These are phyloP conservation scores for Aspergillus campestris DNA, from an alignment of 495 filamentous ascomycete genomes.

Conservation along the genomic window DNA sequence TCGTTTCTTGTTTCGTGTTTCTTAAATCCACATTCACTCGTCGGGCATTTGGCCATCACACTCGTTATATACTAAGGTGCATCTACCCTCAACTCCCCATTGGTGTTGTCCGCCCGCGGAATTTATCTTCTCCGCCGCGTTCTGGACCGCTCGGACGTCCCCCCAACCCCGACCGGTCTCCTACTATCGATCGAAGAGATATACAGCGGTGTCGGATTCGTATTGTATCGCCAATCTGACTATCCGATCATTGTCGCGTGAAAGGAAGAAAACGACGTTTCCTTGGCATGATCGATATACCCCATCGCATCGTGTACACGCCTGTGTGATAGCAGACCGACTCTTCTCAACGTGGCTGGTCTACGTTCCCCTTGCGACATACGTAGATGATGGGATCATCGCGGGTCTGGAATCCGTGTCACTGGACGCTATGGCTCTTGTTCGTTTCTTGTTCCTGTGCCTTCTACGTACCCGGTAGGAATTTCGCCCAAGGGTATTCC, in stretches of 20 bases:
- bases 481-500: neutral
- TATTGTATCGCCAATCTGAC: slow-evolving; percentile 4
- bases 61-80: slow-evolving; percentile 43
- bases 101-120: slow-evolving; percentile 3
- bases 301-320: slow-evolving; percentile 15
- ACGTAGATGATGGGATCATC: slow-evolving; percentile 19
- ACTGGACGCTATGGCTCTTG: slow-evolving; percentile 30
- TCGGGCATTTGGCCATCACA: slow-evolving; percentile 26
- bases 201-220: neutral
- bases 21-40: too few relatives aligned
- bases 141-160: neutral
- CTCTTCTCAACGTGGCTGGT: slow-evolving; percentile 11
- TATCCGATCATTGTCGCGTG: neutral
- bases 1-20: too few relatives aligned
- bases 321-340: slow-evolving; percentile 8
- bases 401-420: slow-evolving; percentile 14
- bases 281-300: too few relatives aligned
- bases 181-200: neutral
- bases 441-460: slow-evolving; percentile 43
- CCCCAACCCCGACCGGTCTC: neutral
- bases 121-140: slow-evolving; percentile 2
- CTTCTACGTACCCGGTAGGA: slow-evolving; percentile 74
- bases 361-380: slow-evolving; percentile 20
- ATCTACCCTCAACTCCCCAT: neutral
- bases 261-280: too few relatives aligned